Conservation (phyloP, 331 rosid species). For the Erythrophleum ivorense region DNA sequence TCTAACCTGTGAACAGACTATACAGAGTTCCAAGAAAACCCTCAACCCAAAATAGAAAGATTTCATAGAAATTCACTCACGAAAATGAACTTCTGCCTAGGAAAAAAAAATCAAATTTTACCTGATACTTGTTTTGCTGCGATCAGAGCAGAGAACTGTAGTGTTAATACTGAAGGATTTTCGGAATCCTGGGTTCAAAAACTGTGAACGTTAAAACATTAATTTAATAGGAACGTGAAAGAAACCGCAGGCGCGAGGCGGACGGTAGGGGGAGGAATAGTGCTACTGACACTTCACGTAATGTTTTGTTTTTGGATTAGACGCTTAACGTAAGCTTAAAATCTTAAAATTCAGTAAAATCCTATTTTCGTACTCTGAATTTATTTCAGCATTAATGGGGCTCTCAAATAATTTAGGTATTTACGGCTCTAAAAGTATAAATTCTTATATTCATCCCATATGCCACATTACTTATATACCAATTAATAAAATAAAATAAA, state of each 20-base stretch:
- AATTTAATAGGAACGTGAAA: neutral
- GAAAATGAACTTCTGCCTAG: constrained; percentile 19
- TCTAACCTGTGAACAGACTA: neutral
- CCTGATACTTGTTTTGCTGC: constrained; percentile 13
- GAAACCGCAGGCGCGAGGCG: neutral
- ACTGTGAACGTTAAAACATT: neutral
- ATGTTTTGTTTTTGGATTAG: neutral
- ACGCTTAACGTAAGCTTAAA: too few species aligned
- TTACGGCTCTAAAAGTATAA: too few species aligned
- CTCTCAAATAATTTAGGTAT: too few species aligned
- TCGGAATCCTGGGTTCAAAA: neutral
- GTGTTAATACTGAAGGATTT: neutral
- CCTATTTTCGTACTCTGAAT: too few species aligned
- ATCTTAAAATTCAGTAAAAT: too few species aligned
- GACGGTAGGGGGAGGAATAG: neutral
- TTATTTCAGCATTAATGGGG: too few species aligned
- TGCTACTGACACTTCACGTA: neutral
- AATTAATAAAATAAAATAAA: too few species aligned
- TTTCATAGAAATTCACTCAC: neutral
- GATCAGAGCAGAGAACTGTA: neutral
- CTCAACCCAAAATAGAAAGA: neutral
- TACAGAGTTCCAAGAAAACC: neutral
- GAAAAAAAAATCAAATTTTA: neutral
- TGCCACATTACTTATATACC: too few species aligned
- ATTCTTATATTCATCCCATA: too few species aligned